Percentiles rank a stretch among this genome's conserved stretches.
These are phyloP conservation scores for Phytophthora lateralis DNA, from an alignment of 352 stramenopile genomes.

Conservation along the genomic window DNA sequence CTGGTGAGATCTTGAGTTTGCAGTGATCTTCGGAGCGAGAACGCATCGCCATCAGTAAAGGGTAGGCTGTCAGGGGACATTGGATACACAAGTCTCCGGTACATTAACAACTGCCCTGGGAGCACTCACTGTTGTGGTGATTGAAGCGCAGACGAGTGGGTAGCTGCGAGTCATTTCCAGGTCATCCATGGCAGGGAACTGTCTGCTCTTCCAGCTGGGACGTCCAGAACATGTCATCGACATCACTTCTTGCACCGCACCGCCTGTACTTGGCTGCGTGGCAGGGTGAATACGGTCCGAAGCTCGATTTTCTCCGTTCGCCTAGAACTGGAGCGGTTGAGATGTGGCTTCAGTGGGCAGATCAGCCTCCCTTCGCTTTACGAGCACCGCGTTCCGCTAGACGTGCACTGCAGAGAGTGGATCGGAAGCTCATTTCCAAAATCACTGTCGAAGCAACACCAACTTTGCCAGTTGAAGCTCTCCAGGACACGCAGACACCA, in stretches of 20 bases:
- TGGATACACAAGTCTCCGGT: constrained; percentile 13
- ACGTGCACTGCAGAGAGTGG: constrained; percentile 1
- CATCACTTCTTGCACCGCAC: constrained; percentile 9
- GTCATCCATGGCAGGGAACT: constrained; percentile 8
- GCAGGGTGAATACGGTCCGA: constrained; percentile 13
- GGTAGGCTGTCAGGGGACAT: constrained; percentile 7
- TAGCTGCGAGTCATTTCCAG: constrained; percentile 7
- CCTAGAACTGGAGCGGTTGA: constrained; percentile 6
- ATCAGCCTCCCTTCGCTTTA: background rate
- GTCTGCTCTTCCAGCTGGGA: constrained; percentile 32
- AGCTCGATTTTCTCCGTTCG: constrained; percentile 26
- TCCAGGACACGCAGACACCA: background rate
- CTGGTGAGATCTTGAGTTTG: constrained; percentile 6
- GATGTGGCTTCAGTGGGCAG: constrained; percentile 18
- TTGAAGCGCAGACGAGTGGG: constrained; percentile 8
- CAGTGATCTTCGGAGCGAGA: constrained; percentile 1
- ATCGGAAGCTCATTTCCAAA: constrained; percentile 27
- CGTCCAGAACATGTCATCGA: constrained; percentile 22
- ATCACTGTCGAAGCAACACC: constrained; percentile 18
- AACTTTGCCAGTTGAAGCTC: constrained; percentile 9
- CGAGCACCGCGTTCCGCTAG: background rate
- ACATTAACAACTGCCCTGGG: constrained; percentile 14
- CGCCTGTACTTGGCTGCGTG: constrained; percentile 16
- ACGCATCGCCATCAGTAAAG: constrained; percentile 10
- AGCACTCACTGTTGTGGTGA: constrained; percentile 14